Percentiles rank a stretch among this genome's conserved stretches.
These are phyloP conservation scores for Fusarium odoratissimum DNA, from an alignment of 2,329 filamentous ascomycete genomes.

Conservation along the genomic window DNA sequence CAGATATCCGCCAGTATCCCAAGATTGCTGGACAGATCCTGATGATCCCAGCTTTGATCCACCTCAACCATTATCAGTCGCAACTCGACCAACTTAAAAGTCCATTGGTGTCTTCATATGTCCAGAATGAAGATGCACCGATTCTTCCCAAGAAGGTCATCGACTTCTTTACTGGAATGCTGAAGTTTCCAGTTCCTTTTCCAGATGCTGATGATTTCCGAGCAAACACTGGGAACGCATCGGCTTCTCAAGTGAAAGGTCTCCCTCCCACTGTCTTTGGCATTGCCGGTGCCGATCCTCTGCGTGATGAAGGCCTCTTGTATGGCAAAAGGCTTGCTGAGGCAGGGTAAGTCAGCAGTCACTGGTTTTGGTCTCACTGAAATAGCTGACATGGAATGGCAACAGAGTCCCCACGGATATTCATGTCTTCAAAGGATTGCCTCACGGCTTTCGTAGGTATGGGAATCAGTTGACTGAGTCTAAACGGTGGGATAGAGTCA, in stretches of 20 bases:
- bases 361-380: fast-evolving
- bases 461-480: slow-evolving; percentile 52
- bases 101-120: slow-evolving; percentile 55
- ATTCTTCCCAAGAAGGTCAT: slow-evolving; percentile 54
- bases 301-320: slow-evolving; percentile 62
- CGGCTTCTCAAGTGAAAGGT: slow-evolving; percentile 50
- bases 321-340: slow-evolving; percentile 57
- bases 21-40: slow-evolving; percentile 62
- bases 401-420: slow-evolving; percentile 60
- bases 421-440: slow-evolving; percentile 62
- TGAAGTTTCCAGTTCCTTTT: slow-evolving; percentile 37
- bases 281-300: slow-evolving; percentile 58
- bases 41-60: slow-evolving; percentile 59
- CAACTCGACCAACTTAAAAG: slow-evolving; percentile 51
- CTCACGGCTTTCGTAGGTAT: slow-evolving; percentile 61
- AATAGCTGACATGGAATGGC: background rate
- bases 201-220: slow-evolving; percentile 48
- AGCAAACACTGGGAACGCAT: slow-evolving; percentile 52
- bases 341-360: slow-evolving; percentile 51
- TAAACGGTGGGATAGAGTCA: slow-evolving; percentile 56
- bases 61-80: slow-evolving; percentile 23
- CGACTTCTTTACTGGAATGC: slow-evolving; percentile 41
- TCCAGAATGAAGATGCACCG: slow-evolving; percentile 60
- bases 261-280: slow-evolving; percentile 59
- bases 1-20: slow-evolving; percentile 28